phyloP scores from a whole-genome alignment of 805 yeast genomes.

The Jamesozyma rosinii region DNA sequence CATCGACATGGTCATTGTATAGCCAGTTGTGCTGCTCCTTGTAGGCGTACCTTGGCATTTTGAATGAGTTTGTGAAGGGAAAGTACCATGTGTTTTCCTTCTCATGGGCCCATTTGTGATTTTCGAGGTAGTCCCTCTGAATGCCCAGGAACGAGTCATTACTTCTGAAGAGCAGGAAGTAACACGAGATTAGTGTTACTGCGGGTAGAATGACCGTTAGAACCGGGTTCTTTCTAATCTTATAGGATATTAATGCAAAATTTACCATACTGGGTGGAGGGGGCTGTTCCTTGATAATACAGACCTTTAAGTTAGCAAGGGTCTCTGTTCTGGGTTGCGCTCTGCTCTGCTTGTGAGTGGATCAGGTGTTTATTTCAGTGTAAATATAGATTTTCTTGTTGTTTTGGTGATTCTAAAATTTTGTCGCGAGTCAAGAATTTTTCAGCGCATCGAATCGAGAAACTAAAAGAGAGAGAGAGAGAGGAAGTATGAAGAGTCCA shows the following conservation, averaged over 20 bases:
- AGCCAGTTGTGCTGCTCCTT: constrained; percentile 32
- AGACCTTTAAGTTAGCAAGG: too few relatives aligned
- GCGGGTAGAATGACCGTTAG: constrained; percentile 20
- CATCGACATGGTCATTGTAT: constrained; percentile 43
- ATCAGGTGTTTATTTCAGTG: too few relatives aligned
- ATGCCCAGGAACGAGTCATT: constrained; percentile 19
- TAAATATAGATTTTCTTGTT: too few relatives aligned
- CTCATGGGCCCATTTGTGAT: constrained; percentile 32
- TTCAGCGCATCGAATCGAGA: too few relatives aligned
- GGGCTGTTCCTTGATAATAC: too few relatives aligned
- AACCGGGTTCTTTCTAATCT: constrained; percentile 23
- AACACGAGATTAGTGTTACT: constrained; percentile 14
- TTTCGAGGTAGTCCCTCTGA: constrained; percentile 17
- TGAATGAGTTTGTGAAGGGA: constrained; percentile 28
- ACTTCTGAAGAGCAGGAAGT: constrained; percentile 16
- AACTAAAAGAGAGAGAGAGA: too few relatives aligned
- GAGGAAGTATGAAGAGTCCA: too few relatives aligned
- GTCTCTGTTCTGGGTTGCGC: too few relatives aligned
- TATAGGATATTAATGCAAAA: constrained; percentile 8
- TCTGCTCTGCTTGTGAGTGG: too few relatives aligned
- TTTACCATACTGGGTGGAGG: background rate
- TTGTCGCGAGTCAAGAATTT: too few relatives aligned
- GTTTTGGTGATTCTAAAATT: too few relatives aligned
- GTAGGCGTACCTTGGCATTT: constrained; percentile 41
- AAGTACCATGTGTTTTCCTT: constrained; percentile 29